Evolutionary conservation across 768 basidiomycete genomes (phyloP), one percentile per base, ranked within the genome.

Genomic region (Mycena rosella): DNA sequence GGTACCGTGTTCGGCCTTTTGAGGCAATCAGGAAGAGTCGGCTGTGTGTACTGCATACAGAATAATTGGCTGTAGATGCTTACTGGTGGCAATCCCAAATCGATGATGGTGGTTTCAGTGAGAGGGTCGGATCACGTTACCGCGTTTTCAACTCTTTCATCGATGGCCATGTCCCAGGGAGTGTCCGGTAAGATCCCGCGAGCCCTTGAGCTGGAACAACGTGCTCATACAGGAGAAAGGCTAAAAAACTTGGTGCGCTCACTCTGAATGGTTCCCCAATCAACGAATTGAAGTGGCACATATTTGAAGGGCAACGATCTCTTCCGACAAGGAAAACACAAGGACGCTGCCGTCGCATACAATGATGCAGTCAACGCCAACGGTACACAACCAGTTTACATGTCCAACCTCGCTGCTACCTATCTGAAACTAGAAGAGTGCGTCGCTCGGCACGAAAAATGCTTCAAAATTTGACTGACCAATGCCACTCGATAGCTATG

Each of bases 361-460:
- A 72, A 68, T 9, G 54, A 64, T 14, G 79, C 79, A 0, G 77
- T 80, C 26, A 71, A 73, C 5, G 45, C 77, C 2, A 76, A 76
- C 68, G 76, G 78, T n/a, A 76, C 78, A 15, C 81, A 82, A 47
- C 73, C 78, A 6, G 69, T 72, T 0, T 76, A 82, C 34, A 74
- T 78, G 63, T 78, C 82, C 47, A 78, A 79, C 56, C 72, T 83
- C 15, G 77, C 81, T 36, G 80, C 75, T 2, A 76, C 77, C 0
- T 81, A 81, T 62, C 62, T 83, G 11, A 83, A 83, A 63, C 66
- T 82, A 3, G 70, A 77, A 52, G 75, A 76, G 77, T 80, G 67
- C 63, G 78, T 63, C 49, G 10, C 15, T 47, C 13, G 5, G n/a
- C n/a, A 13, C 22, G 13, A 59, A 57, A 27, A 40, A 51, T 27